Evolutionary conservation across 208 protist species (phyloP), one percentile per base, ranked within the genome.

Genomic region (Leishmania braziliensis): DNA sequence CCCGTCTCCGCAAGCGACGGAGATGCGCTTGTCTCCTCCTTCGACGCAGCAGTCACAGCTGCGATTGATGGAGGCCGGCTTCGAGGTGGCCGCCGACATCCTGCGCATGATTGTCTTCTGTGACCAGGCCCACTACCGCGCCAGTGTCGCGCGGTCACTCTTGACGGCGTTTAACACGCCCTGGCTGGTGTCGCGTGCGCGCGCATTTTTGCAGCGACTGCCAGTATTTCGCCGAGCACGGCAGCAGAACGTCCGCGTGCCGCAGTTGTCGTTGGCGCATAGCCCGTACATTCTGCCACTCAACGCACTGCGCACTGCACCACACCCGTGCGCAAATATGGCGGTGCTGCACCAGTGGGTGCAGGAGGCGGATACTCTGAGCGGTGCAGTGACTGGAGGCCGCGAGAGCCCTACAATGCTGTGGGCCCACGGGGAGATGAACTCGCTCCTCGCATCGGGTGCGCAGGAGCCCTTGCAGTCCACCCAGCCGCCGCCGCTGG

Each of bases 91-190:
- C 51, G 66, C 91, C 60, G 93, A 96, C 75, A 63, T 86, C 0
- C 75, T 96, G 51, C 92, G 94, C 23, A 95, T 95, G 90, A 90
- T 97, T 68, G 68, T 97, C 50, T 85, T 97, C 33, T 92, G 88
- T 23, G 94, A 97, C 77, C 82, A 89, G 68, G 89, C 92, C 29
- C 94, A 97, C 84, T 96, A 94, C 79, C 84, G 89, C 75, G 90
- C 86, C 20, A 75, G 71, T 58, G 87, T 88, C 50, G 92, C 91
- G 4, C 79, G 81, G 0, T 77, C 77, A 0, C 78, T 97, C 20
- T 87, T 97, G 39, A 60, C 83, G n/a, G 82, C 80, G 18, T 91
- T 95, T 56, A 68, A 63, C 58, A 46, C 81, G 29, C 36, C 84
- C 2, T 75, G 36, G 43, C 77, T 89, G 16, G 75, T 88, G n/a